These are phyloP conservation scores for Testicularia cyperi DNA, from an alignment of 1,284 basidiomycete genomes.

Conservation along the genomic window DNA sequence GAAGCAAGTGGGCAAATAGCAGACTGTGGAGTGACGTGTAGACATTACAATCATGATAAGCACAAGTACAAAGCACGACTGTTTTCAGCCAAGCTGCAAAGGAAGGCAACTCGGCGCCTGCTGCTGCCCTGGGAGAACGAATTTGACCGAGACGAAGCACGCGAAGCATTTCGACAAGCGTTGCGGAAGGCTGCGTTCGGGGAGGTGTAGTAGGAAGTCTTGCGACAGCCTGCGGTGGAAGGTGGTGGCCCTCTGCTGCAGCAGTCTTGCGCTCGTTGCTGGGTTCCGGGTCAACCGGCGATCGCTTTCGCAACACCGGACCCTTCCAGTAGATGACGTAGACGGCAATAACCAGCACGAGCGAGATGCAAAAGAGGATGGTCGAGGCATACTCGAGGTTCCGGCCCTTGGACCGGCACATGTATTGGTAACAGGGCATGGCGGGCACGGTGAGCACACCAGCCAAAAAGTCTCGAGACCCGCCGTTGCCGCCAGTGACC, in stretches of 20 bases:
- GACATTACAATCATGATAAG: too few species aligned
- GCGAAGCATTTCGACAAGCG: constrained; percentile 18
- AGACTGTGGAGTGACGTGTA: too few species aligned
- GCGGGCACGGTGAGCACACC: constrained; percentile 62
- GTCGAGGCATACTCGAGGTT: constrained; percentile 61
- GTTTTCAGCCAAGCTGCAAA: too few species aligned
- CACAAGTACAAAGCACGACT: too few species aligned
- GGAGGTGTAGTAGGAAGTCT: constrained; percentile 29
- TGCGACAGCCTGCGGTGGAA: constrained; percentile 8
- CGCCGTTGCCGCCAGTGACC: constrained; percentile 60
- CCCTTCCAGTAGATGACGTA: constrained; percentile 63
- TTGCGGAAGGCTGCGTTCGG: constrained; percentile 21
- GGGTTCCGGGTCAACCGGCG: constrained; percentile 29
- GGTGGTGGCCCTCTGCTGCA: not conserved
- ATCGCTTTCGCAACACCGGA: constrained; percentile 29
- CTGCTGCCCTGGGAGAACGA: constrained; percentile 22
- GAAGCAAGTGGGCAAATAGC: too few species aligned
- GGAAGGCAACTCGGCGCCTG: too few species aligned
- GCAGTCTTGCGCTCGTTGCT: constrained; percentile 9
- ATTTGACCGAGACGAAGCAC: constrained; percentile 5
- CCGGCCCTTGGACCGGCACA: constrained; percentile 49
- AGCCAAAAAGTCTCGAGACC: constrained; percentile 60
- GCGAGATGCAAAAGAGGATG: constrained; percentile 61
- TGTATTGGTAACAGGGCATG: constrained; percentile 61
- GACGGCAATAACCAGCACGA: constrained; percentile 60